Base-by-base conservation (phyloP, 345 rosid genomes). In the Carallia pectinifolia region DNA sequence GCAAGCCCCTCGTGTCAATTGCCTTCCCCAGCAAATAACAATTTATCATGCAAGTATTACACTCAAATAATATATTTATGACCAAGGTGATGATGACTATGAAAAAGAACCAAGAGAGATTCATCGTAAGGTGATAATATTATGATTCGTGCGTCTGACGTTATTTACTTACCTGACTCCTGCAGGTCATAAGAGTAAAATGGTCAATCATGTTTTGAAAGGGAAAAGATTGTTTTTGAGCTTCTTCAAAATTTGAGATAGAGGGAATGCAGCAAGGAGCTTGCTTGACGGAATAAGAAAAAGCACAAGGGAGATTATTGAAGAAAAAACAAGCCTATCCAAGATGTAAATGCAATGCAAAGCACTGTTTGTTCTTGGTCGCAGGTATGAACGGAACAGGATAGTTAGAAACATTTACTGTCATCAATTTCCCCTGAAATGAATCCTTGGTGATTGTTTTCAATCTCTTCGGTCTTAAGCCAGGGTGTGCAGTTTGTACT, bases 261-360 rank as follows among this genome's bases (percentile, higher is more conserved):
- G 83, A 65, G 99, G 99, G 70, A 83, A 64, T 72, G 61, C 64
- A 17, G 56, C 85, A 39, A 85, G 90, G 44, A 69, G 10, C 52
- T 64, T 88, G 74, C 66, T 95, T 52, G 93, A 90, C 23, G 88
- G 76, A 68, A 80, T 87, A 81, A 80, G 85, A 52, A 90, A 90
- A 80, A 88, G 82, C 80, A 84, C 97, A 10, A 85, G 97, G 68
- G 89, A 90, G 65, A 95, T 95, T 97, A 71, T 92, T 6, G 97
- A 87, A 69, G 99, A 95, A 84, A 97, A 95, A 23, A 89, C 97
- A 95, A 87, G 97, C 96, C 98, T 16, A 94, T 94, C 72, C 98
- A 94, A 77, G 98, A 94, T 68, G 97, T 91, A 18, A 23, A 23
- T 23, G 23, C 23, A 23, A 94, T 91, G 93, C 97, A 91, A 82